Conservation (phyloP, 345 rosid species). For the Ricinus communis region DNA sequence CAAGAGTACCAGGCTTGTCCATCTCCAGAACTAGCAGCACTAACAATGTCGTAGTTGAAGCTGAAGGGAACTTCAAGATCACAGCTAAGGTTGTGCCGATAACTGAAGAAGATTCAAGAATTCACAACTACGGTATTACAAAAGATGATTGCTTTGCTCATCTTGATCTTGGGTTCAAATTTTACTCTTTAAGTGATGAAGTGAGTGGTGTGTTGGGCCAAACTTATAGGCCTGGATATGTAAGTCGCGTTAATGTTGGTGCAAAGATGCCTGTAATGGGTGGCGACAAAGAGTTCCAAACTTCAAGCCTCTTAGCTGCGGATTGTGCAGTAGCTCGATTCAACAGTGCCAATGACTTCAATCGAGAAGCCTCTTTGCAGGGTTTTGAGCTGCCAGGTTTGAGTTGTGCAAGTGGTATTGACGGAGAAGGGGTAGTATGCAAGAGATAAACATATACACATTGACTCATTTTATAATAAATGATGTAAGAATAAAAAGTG, state of each 20-base stretch:
- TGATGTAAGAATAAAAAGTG: too few relatives aligned
- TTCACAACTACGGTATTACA: slow-evolving; percentile 53
- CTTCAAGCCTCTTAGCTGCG: slow-evolving; percentile 49
- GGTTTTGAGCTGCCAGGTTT: slow-evolving; percentile 34
- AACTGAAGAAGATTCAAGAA: slow-evolving; percentile 54
- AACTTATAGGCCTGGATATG: slow-evolving; percentile 50
- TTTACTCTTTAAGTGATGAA: slow-evolving; percentile 42
- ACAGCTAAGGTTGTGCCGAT: slow-evolving; percentile 55
- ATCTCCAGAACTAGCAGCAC: slow-evolving; percentile 39
- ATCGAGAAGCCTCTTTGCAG: slow-evolving; percentile 7
- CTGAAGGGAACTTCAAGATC: slow-evolving; percentile 43
- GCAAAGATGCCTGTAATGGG: slow-evolving; percentile 67
- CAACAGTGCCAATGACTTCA: slow-evolving; percentile 10
- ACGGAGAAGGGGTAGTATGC: slow-evolving; percentile 54
- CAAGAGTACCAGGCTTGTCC: slow-evolving; percentile 18
- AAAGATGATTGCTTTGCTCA: slow-evolving; percentile 68
- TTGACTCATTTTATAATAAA: too few relatives aligned
- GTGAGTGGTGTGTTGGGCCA: slow-evolving; percentile 64
- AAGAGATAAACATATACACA: slow-evolving; percentile 30
- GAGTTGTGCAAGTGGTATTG: slow-evolving; percentile 44
- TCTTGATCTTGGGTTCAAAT: slow-evolving; percentile 63
- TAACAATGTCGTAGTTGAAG: slow-evolving; percentile 41
- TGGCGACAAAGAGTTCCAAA: slow-evolving; percentile 47
- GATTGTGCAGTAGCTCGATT: slow-evolving; percentile 50
- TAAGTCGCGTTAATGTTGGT: slow-evolving; percentile 55